Evolutionary conservation across 2,329 filamentous ascomycete species (phyloP), one percentile per base, ranked within the genome.

Genomic region (Clarireedia sp.): DNA sequence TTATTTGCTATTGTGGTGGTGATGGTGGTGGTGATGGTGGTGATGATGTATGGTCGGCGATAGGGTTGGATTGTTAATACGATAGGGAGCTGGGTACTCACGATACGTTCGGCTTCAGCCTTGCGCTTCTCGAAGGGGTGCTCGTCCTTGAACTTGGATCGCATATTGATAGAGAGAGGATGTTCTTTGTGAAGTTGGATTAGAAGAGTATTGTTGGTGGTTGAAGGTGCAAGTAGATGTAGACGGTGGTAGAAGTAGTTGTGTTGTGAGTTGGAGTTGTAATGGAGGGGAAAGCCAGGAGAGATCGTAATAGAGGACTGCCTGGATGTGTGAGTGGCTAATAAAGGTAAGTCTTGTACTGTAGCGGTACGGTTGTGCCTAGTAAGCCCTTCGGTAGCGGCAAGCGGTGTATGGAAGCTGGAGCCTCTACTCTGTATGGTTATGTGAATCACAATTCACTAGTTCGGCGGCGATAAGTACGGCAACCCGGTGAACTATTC

Each of bases 141-240:
- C 84, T 97, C 94, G 86, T 99, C 94, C 90, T 99, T 99, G 77
- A 99, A 99, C 85, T 97, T 97, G 81, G 90, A 95, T 72, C 91
- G 88, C 90, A 96, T 96, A 65, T 70, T 89, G 80, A 70, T 45
- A 70, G 71, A 7, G 24, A 26, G 24, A 26, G 6, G 24, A 72
- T 71, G 65, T 66, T 54, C 59, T 57, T 60, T 43, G 59, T 58
- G 26, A 38, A 26, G 5, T 41, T 29, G 17, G 45, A 10, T 19
- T 41, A 44, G 10, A 17, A 36, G 21, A 24, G 8, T 19, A 16
- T 46, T n/a, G 17, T 17, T 49, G 17, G 3, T 45, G 55, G 50
- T 51, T 24, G 38, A 16, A 36, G 23, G 19, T 48, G 23, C 46
- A 50, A 19, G 51, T 26, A 47, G 36, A 40, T 52, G 38, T 46